phyloP scores from a whole-genome alignment of 495 filamentous ascomycete species.

The Hyphodiscus hymeniophilus region DNA sequence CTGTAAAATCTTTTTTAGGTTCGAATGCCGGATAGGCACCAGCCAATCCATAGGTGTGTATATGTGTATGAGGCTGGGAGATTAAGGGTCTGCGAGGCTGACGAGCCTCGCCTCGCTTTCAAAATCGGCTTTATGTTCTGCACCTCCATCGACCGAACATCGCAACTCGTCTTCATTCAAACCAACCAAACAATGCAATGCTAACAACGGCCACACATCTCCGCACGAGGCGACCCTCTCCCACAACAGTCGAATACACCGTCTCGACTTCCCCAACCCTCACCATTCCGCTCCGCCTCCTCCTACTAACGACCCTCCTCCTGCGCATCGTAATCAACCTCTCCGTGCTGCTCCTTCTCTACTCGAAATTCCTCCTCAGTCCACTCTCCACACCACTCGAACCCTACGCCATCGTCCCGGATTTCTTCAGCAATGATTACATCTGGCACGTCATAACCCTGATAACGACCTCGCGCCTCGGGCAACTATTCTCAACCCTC shows the following conservation, averaged over 20 bases:
- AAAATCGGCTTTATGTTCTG: too few species aligned
- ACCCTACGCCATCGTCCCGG: constrained; percentile 2
- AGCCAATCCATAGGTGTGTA: too few species aligned
- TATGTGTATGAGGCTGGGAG: too few species aligned
- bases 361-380: constrained; percentile 29
- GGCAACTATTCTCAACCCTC: constrained; percentile 4
- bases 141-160: too few species aligned
- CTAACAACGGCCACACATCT: constrained; percentile 47
- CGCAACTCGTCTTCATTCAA: background rate
- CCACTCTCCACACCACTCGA: constrained; percentile 1
- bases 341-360: constrained; percentile 33
- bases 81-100: too few species aligned
- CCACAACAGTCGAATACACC: constrained; percentile 79
- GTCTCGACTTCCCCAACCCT: constrained; percentile 60
- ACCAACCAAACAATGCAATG: constrained; percentile 22
- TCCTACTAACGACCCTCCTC: constrained; percentile 26
- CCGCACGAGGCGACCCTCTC: constrained; percentile 63
- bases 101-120: too few species aligned
- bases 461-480: constrained; percentile 3
- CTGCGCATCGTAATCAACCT: constrained; percentile 32
- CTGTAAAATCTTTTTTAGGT: too few species aligned
- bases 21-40: too few species aligned
- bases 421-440: constrained; percentile 8
- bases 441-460: constrained; percentile 7
- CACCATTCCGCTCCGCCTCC: constrained; percentile 43